Percentiles rank a stretch among this genome's conserved stretches.
Conservation (phyloP, 768 basidiomycete species). For the Tulasnella sp. region DNA sequence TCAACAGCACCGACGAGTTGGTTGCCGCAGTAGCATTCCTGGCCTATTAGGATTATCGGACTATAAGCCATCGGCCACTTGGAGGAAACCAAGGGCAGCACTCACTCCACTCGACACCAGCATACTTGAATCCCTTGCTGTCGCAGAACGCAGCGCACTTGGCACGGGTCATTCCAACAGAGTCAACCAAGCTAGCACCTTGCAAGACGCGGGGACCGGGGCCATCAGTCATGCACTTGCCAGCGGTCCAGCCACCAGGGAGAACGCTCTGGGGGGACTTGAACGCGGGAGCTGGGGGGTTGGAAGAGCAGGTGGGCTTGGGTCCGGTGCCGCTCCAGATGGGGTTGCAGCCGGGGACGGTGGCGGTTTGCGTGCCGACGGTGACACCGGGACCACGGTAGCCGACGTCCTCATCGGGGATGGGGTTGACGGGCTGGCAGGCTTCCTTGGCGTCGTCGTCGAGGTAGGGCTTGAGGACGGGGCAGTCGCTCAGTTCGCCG, state of each 20-base stretch:
- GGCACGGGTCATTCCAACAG: slow-evolving; percentile 1
- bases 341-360: slow-evolving; percentile 22
- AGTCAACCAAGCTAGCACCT: slow-evolving; percentile 13
- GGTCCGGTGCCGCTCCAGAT: slow-evolving; percentile 20
- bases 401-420: slow-evolving; percentile 18
- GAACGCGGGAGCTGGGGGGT: background rate
- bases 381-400: background rate
- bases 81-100: background rate
- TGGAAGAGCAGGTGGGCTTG: slow-evolving; percentile 17
- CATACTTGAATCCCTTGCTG: slow-evolving; percentile 23
- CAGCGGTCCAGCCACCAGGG: slow-evolving; percentile 13
- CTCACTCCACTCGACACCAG: slow-evolving; percentile 24
- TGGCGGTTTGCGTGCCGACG: background rate
- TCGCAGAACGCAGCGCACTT: slow-evolving; percentile 22
- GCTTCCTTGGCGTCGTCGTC: slow-evolving; percentile 16
- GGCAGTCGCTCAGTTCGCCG: slow-evolving; percentile 29
- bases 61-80: background rate
- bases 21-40: slow-evolving; percentile 26
- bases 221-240: slow-evolving; percentile 7
- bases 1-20: background rate
- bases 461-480: slow-evolving; percentile 9
- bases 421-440: slow-evolving; percentile 10
- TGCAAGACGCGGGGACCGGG: background rate
- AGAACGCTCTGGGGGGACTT: background rate
- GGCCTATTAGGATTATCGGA: background rate